Conservation (phyloP, 2,329 filamentous ascomycete genomes). For the Fusarium ramigenum region DNA sequence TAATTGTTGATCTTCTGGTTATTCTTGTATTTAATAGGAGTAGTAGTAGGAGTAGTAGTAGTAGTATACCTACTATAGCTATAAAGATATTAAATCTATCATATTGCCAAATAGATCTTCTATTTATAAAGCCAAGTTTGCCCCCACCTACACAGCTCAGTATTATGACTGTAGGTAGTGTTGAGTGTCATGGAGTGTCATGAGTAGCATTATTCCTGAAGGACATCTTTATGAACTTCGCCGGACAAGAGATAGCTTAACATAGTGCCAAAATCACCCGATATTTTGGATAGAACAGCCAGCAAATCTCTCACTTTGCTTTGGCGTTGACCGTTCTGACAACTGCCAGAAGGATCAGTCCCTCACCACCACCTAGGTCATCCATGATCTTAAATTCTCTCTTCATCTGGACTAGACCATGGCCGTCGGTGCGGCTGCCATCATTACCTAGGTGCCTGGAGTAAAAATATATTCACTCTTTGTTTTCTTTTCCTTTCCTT, state of each 20-base stretch:
- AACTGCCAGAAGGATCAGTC: neutral
- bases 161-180: neutral
- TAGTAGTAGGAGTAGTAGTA: neutral
- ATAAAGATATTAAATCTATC: neutral
- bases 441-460: too few relatives aligned
- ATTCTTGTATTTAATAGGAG: neutral
- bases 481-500: neutral
- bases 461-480: neutral
- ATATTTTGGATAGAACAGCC: neutral
- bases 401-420: neutral
- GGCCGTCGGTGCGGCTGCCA: neutral
- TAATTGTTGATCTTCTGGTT: neutral
- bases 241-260: neutral
- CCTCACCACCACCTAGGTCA: neutral
- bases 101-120: neutral
- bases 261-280: neutral
- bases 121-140: neutral
- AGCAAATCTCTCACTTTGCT: conserved; percentile 5
- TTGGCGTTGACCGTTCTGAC: neutral
- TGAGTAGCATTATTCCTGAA: neutral
- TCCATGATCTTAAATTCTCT: neutral
- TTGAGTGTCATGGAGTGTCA: neutral
- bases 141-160: neutral
- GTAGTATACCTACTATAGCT: neutral
- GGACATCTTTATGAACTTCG: neutral